Evolutionary conservation across 2,329 filamentous ascomycete species (phyloP), one percentile per base, ranked within the genome.

Genomic region (Emmonsia crescens): DNA sequence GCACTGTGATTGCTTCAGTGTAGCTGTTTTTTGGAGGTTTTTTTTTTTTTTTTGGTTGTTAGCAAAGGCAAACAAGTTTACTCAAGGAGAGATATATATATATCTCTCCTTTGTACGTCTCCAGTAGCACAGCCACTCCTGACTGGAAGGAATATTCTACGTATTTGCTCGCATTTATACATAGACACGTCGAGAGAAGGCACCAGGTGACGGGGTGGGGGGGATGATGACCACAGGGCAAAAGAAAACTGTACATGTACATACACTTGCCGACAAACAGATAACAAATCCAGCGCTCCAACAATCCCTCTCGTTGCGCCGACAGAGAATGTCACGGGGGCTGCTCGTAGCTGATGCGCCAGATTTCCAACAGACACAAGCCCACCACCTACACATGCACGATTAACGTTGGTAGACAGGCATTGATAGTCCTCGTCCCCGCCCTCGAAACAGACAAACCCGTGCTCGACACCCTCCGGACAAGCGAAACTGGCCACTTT

Each of bases 231-330:
- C n/a, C n/a, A n/a, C n/a, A n/a, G 51, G 24, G 12, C 10, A 52
- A 31, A 33, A 14, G 14, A 19, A 33, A 27, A 27, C n/a, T 49
- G 21, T 49, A 49, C n/a, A 38, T 38, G 21, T 49, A 49, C 54
- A 27, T 56, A 56, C 54, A 56, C 54, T 27, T 42, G 29, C 33
- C 54, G 54, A 40, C 33, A 56, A 56, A 56, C 54, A n/a, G 10
- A 27, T 19, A 56, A 40, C 33, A 56, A 24, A 33, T 56, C 36
- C 31, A 56, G 21, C 3, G 54, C 54, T 1, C 36, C 54, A 10
- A 21, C 36, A 16, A 42, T n/a, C 9, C 54, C 54, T 27, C 24
- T 56, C 33, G 1, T 40, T 19, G 36, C 33, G 21, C 31, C 24
- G n/a, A 9, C 21, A 24, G 14, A 5, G 21, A 56, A 56, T 2